Base-by-base conservation (phyloP, 176 grass and related monocot species). In the Ampelocalamus luodianensis region DNA sequence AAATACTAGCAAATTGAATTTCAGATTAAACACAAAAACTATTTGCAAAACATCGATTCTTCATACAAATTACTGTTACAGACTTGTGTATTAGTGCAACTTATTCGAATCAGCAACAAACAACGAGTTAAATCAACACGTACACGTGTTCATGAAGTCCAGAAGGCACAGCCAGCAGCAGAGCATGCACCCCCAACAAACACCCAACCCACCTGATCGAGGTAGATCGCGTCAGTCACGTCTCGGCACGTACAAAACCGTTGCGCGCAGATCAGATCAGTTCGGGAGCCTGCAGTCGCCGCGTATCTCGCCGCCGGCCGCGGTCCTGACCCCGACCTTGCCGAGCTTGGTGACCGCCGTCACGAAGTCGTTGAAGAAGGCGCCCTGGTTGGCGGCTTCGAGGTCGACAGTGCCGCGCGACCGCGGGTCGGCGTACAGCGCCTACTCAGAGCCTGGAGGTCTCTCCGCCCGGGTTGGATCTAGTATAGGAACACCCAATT, bases 301-400 rank as follows among this genome's bases (percentile, higher is more conserved):
- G 42, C 91, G 91, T 48, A 93, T 86, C 88, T 93, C 88, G 11
- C 91, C 91, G 66, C 71, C 26, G 20, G 18, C 71, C 32, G 85
- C 82, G 14, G 88, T 83, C 72, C 78, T 85, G 74, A 88, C 72
- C 14, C 88, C 85, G 67, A 93, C 72, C 72, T 85, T 42, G 34
- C 91, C 91, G 58, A 93, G 91, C 81, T 87, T 90, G 0, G 39
- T 81, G 65, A 93, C 88, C 1, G 88, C 91, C 5, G 74, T 36
- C 37, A 50, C 59, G 81, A 93, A 93, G 20, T 83, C 88, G 23
- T 39, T 2, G 71, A 90, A 90, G 82, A 90, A 93, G 58, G 82
- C 77, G 53, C 1, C 53, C 75, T 93, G 65, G 82, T 90, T 85
- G 1, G 15, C 78, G 44, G 91, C 88, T 39, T 90, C 90, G 53